Evolutionary conservation across 1,284 basidiomycete genomes (phyloP), one percentile per base, ranked within the genome.

Genomic region (Ganoderma resinaceum): DNA sequence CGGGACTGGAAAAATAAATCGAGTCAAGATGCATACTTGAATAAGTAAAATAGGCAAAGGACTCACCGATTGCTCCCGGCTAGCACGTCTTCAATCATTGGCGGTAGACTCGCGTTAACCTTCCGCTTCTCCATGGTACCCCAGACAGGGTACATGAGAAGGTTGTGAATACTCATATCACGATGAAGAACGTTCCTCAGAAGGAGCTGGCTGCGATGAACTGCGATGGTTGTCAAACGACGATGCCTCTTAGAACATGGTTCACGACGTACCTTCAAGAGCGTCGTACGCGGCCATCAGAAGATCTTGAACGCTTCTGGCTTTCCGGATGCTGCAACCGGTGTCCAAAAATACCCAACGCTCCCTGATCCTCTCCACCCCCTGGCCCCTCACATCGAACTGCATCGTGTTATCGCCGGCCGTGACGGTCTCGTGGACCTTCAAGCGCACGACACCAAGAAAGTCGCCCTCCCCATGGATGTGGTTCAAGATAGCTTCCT

Each of bases 111-210:
- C 16, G 3, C 2, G 26, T 23, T 14, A 11, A 61, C 16, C 16
- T 42, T 20, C 9, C 60, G 38, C 26, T 1, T 8, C 16, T n/a
- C 29, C 31, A 20, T 18, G 18, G 7, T 18, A 12, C 38, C 38
- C 60, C 40, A 61, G 11, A 16, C n/a, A 18, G 60, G 42, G 11
- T 61, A 61, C 42, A 46, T 61, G 12, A 61, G 60, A 26, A 61
- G 33, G 42, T 61, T 61, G 26, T 43, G 35, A 4, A 29, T 9
- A 11, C 60, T 61, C 60, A 61, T 61, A 26, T 61, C 60, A 5
- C 42, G 60, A 29, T 61, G 60, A 7, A 61, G 40, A 18, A 61
- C 60, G 31, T 43, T 33, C 23, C 60, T 8, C 14, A 46, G 20
- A n/a, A 18, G 6, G 12, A 46, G 18, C 8, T 40, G 6, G 7